Percentiles rank a stretch among this genome's conserved stretches.
These are phyloP conservation scores for Tetramitus jugosus DNA, from an alignment of 208 protist genomes.

Conservation along the genomic window DNA sequence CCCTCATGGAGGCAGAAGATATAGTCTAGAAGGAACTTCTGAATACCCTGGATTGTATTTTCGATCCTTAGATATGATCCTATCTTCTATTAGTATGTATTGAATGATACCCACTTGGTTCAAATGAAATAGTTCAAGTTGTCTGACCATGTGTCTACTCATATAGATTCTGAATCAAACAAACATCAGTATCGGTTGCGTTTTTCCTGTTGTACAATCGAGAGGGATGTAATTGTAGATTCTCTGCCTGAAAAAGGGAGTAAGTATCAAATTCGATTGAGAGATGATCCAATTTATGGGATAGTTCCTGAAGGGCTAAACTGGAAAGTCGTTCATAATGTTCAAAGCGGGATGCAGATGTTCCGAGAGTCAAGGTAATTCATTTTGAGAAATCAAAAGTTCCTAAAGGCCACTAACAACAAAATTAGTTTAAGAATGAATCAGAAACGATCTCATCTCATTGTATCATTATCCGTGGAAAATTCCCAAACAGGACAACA, in stretches of 20 bases:
- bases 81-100: not conserved
- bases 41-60: conserved; percentile 1
- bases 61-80: not conserved
- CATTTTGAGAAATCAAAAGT: no score
- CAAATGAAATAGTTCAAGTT: no score
- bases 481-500: not conserved
- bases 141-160: no score
- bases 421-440: not conserved
- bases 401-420: no score
- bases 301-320: not conserved
- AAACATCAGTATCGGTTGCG: not conserved
- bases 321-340: not conserved
- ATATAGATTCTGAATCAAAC: no score
- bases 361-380: not conserved
- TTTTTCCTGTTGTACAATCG: not conserved
- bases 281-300: not conserved
- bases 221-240: not conserved
- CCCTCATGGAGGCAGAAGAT: not conserved
- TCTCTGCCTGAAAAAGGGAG: not conserved
- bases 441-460: not conserved
- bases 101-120: no score
- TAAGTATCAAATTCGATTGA: not conserved
- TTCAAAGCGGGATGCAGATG: not conserved
- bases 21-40: not conserved
- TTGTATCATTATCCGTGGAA: not conserved